A percentile compares a stretch with the other conserved stretches of the same genome.
Evolutionary conservation across 2,329 filamentous ascomycete genomes (phyloP).

Genomic region (Diaporthe citri): DNA sequence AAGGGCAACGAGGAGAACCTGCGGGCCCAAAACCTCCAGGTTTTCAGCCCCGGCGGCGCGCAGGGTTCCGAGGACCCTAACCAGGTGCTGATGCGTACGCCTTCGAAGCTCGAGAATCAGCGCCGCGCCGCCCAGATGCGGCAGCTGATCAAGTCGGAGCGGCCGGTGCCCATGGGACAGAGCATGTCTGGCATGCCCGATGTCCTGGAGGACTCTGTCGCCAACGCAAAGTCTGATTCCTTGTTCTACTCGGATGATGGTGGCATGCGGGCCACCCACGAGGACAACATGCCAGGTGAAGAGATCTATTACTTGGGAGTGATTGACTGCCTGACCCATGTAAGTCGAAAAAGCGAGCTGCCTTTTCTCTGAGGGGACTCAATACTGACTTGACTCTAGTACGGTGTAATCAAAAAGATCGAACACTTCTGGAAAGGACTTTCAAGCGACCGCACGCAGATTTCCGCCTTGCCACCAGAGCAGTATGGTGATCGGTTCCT

Average conservation of each 20-base stretch:
- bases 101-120: conserved; percentile 91
- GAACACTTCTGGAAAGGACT: conserved; percentile 98
- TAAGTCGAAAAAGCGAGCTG: conserved; percentile 63
- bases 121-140: conserved; percentile 91
- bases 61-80: conserved; percentile 66
- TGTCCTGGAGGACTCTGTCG: conserved; percentile 81
- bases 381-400: conserved; percentile 64
- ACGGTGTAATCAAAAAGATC: conserved; percentile 92
- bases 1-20: conserved; percentile 97
- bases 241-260: conserved; percentile 96
- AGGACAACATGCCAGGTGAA: conserved; percentile 85
- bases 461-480: conserved; percentile 91
- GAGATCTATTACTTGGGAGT: conserved; percentile 99
- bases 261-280: conserved; percentile 91
- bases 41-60: conserved; percentile 91
- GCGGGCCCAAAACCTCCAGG: conserved; percentile 87
- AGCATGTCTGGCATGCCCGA: conserved; percentile 89
- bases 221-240: conserved; percentile 76
- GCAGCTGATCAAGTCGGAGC: conserved; percentile 92
- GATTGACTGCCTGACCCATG: conserved; percentile 97
- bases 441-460: conserved; percentile 84
- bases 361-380: background rate
- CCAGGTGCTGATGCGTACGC: conserved; percentile 83
- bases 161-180: conserved; percentile 92
- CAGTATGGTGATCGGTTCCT: conserved; percentile 95